Percentiles rank a stretch among this genome's conserved stretches.
These are phyloP conservation scores for Pseudogymnoascus sp. DNA, from an alignment of 2,329 filamentous ascomycete genomes.

Conservation along the genomic window DNA sequence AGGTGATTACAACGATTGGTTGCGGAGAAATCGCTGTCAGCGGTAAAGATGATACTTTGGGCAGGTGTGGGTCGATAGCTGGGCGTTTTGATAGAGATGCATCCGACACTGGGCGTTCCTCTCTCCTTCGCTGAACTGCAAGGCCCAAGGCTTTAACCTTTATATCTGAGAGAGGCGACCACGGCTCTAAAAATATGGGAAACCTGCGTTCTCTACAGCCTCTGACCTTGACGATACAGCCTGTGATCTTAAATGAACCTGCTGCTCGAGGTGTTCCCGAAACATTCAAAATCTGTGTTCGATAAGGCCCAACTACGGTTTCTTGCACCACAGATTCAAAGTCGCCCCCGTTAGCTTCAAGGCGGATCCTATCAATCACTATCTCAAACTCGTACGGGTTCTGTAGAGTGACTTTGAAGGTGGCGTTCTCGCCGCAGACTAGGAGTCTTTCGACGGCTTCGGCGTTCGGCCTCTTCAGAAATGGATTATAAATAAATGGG, in stretches of 20 bases:
- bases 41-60: conserved; percentile 44
- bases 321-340: conserved; percentile 59
- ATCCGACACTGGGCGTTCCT: conserved; percentile 26
- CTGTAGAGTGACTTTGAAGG: conserved; percentile 76
- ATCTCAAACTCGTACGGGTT: conserved; percentile 93
- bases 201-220: conserved; percentile 78
- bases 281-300: conserved; percentile 69
- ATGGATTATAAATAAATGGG: conserved; percentile 94
- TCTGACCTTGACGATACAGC: conserved; percentile 69
- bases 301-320: conserved; percentile 67
- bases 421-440: conserved; percentile 68
- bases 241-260: conserved; percentile 64
- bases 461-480: conserved; percentile 59
- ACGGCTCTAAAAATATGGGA: conserved; percentile 69
- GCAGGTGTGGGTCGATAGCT: conserved; percentile 32
- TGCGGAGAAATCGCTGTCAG: conserved; percentile 73
- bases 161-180: conserved; percentile 57
- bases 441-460: conserved; percentile 56
- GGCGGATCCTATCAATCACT: conserved; percentile 70
- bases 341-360: conserved; percentile 64
- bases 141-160: conserved; percentile 74
- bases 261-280: conserved; percentile 56
- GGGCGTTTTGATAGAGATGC: conserved; percentile 30
- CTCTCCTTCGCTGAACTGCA: conserved; percentile 33
- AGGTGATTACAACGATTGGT: conserved; percentile 66